Percentiles rank a stretch among this genome's conserved stretches.
phyloP scores from a whole-genome alignment of 192 early-diverging fungal genomes.

The Backusella circina region DNA sequence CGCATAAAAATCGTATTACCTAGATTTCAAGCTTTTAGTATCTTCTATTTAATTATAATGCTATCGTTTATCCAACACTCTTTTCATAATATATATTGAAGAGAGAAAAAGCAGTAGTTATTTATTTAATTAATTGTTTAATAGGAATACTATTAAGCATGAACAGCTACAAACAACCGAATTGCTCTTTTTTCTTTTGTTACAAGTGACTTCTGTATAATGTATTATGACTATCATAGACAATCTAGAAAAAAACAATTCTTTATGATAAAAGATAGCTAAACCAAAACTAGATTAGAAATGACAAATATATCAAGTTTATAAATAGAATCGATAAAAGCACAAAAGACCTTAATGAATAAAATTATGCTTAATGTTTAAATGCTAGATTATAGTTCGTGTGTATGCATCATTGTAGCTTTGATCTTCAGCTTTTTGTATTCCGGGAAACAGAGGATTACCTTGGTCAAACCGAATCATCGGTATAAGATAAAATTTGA shows the following conservation, averaged over 20 bases:
- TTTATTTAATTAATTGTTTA: no score
- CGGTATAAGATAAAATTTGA: background rate
- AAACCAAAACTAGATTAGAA: background rate
- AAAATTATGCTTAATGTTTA: background rate
- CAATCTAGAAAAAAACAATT: background rate
- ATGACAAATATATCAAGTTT: background rate
- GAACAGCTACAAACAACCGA: no score
- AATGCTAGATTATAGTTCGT: background rate
- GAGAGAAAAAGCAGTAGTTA: no score
- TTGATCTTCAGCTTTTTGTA: no score
- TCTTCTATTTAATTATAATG: no score
- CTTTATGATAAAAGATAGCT: background rate
- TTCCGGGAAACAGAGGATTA: background rate
- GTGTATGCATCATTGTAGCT: background rate
- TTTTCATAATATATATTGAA: no score
- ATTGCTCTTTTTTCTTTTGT: background rate
- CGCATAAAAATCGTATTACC: background rate
- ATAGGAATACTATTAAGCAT: no score
- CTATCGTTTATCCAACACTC: no score
- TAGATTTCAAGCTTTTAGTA: background rate
- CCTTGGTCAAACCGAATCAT: background rate
- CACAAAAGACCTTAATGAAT: background rate
- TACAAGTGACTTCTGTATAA: background rate
- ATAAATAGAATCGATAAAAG: background rate
- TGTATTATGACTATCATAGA: no score